A percentile compares a stretch with the other conserved stretches of the same genome.
These are phyloP conservation scores for Capsella rubella DNA, from an alignment of 441 rosid genomes.

Conservation along the genomic window DNA sequence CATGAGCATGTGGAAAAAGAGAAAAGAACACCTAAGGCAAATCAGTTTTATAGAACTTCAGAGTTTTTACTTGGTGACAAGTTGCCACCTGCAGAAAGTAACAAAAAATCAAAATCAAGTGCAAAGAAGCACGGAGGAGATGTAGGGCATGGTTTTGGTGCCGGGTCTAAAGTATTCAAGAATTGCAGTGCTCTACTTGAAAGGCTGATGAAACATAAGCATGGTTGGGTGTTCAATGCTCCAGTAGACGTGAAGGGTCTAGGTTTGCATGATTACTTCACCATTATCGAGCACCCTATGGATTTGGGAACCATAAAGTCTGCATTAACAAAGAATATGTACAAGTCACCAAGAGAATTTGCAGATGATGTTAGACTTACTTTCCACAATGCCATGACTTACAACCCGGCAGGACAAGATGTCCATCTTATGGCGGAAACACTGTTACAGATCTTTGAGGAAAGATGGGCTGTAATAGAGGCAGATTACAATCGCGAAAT, in stretches of 20 bases:
- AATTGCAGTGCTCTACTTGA: slow-evolving; percentile 83
- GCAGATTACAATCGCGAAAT: slow-evolving; percentile 75
- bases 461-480: slow-evolving; percentile 84
- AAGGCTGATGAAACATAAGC: slow-evolving; percentile 90
- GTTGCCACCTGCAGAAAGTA: slow-evolving; percentile 94
- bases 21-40: slow-evolving; percentile 98
- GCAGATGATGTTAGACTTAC: slow-evolving; percentile 99
- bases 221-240: slow-evolving; percentile 94
- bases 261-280: slow-evolving; percentile 87
- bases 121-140: slow-evolving; percentile 80
- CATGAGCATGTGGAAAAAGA: slow-evolving; percentile 87
- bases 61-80: slow-evolving; percentile 98
- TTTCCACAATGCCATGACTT: slow-evolving; percentile 90
- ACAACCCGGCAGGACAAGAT: slow-evolving; percentile 97
- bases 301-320: slow-evolving; percentile 91
- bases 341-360: slow-evolving; percentile 92
- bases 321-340: slow-evolving; percentile 71
- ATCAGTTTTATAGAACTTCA: slow-evolving; percentile 87
- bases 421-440: slow-evolving; percentile 89
- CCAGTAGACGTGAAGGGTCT: slow-evolving; percentile 89
- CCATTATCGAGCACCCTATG: slow-evolving; percentile 91
- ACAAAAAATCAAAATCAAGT: slow-evolving; percentile 85
- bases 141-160: slow-evolving; percentile 57
- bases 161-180: slow-evolving; percentile 68
- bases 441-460: slow-evolving; percentile 79